phyloP scores from a whole-genome alignment of 164 flowering plant species.

The Vitis amurensis region DNA sequence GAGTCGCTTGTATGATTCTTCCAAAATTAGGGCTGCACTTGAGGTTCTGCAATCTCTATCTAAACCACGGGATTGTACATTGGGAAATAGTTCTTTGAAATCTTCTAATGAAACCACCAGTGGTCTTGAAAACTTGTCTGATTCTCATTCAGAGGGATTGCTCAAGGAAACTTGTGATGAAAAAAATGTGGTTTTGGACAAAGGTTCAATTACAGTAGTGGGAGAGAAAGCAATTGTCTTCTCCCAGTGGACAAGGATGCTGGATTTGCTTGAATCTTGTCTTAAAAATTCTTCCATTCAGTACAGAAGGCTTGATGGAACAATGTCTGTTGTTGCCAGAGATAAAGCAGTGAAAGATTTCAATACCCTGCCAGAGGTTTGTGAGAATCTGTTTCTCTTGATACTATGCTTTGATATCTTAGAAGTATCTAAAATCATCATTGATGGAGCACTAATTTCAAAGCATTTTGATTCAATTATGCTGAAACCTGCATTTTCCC shows the following conservation, averaged over 20 bases:
- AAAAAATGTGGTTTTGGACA: conserved; percentile 6
- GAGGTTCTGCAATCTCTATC: conserved; percentile 61
- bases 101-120: conserved; percentile 10
- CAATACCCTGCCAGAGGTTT: conserved; percentile 83
- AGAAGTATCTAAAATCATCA: not conserved
- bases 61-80: conserved; percentile 23
- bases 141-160: conserved; percentile 14
- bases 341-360: conserved; percentile 93
- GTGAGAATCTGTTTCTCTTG: conserved; percentile 5
- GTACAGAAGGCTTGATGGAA: conserved; percentile 92
- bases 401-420: not conserved
- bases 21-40: conserved; percentile 83
- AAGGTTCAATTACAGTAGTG: conserved; percentile 17
- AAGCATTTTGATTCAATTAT: not conserved
- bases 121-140: conserved; percentile 20
- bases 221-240: conserved; percentile 89
- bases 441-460: not conserved
- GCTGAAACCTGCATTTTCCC: not conserved
- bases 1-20: conserved; percentile 41
- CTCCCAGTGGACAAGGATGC: conserved; percentile 97
- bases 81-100: conserved; percentile 10
- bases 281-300: conserved; percentile 69
- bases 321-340: conserved; percentile 83
- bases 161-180: conserved; percentile 15
- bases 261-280: conserved; percentile 79